A percentile compares a stretch with the other conserved stretches of the same genome.
Evolutionary conservation across 805 yeast genomes (phyloP).

Genomic region (Ogataea saltuana): DNA sequence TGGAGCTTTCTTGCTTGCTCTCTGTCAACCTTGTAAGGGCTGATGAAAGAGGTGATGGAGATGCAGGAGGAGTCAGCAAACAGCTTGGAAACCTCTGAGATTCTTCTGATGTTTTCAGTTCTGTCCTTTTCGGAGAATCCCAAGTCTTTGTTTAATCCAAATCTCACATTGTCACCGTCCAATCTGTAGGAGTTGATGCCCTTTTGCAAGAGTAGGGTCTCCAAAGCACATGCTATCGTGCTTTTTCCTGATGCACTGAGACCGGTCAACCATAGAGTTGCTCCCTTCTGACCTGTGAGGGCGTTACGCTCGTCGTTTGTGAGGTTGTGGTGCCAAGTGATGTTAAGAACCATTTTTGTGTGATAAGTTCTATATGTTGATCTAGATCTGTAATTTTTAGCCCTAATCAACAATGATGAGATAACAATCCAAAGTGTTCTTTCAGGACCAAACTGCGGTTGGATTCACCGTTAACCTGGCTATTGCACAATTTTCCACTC

Average conservation of each 20-base stretch:
- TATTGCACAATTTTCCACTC: slow-evolving; percentile 4
- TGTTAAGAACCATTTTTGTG: slow-evolving; percentile 80
- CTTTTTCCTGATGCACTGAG: slow-evolving; percentile 93
- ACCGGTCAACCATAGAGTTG: slow-evolving; percentile 94
- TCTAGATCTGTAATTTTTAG: not conserved
- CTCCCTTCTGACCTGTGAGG: slow-evolving; percentile 78
- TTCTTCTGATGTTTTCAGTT: slow-evolving; percentile 92
- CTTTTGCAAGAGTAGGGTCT: slow-evolving; percentile 71
- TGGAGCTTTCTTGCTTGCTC: slow-evolving; percentile 84
- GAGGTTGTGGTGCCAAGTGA: slow-evolving; percentile 93
- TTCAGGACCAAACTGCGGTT: not conserved
- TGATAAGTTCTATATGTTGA: not conserved
- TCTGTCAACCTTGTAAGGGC: slow-evolving; percentile 87
- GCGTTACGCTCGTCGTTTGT: slow-evolving; percentile 77
- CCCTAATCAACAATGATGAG: not conserved
- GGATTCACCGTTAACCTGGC: slow-evolving; percentile 3
- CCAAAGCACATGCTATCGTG: slow-evolving; percentile 93
- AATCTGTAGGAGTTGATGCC: slow-evolving; percentile 79
- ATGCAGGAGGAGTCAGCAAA: slow-evolving; percentile 92
- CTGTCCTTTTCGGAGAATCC: slow-evolving; percentile 92
- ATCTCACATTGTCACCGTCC: slow-evolving; percentile 93
- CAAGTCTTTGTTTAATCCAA: slow-evolving; percentile 91
- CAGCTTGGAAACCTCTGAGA: slow-evolving; percentile 89
- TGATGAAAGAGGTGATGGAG: slow-evolving; percentile 87
- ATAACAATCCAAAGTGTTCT: no score